Base-by-base conservation (phyloP, 768 basidiomycete genomes). In the Termitomyces sp. region DNA sequence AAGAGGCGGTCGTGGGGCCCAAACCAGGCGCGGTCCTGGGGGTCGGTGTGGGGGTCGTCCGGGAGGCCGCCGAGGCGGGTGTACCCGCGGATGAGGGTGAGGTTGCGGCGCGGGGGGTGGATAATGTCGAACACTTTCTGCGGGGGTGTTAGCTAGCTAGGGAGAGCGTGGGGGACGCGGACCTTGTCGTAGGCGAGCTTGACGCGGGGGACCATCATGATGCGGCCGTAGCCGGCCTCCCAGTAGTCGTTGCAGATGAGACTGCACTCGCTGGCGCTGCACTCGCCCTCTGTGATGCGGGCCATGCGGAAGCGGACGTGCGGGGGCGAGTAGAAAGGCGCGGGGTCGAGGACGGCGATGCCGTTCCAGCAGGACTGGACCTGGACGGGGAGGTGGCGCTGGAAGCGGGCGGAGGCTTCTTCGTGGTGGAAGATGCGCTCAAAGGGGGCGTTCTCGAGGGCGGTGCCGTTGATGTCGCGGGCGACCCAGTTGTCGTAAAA, bases 401-500 rank as follows among this genome's bases (percentile, higher is more conserved):
- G 91, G 83, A 95, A 99, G 31, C 94, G 84, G 45, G 83, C 77
- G 13, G 85, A 81, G 2, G 90, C 90, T 26, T 84, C 73, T 5
- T 79, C 69, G 66, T 98, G 87, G 68, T 93, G 94, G 81, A 99
- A 97, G 60, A 99, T 87, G 58, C 80, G 72, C 70, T 98, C 96
- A 63, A 99, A 99, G 0, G 96, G 96, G 0, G 94, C 94, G 69
- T 99, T 99, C 72, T 99, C 96, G 53, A 99, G 81, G 0, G 96
- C 96, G 0, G 96, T 98, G 24, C 96, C 96, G 72, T 99, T 99
- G 78, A 99, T 92, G 71, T 99, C 96, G 41, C 96, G 83, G 1
- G 96, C 94, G 22, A 99, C 96, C 96, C 96, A 98, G 71, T 94
- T 96, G 69, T 93, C 92, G 75, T 98, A 98, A 71, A 98, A 98